Base-by-base conservation (phyloP, 345 rosid genomes). In the Arabis alpina region DNA sequence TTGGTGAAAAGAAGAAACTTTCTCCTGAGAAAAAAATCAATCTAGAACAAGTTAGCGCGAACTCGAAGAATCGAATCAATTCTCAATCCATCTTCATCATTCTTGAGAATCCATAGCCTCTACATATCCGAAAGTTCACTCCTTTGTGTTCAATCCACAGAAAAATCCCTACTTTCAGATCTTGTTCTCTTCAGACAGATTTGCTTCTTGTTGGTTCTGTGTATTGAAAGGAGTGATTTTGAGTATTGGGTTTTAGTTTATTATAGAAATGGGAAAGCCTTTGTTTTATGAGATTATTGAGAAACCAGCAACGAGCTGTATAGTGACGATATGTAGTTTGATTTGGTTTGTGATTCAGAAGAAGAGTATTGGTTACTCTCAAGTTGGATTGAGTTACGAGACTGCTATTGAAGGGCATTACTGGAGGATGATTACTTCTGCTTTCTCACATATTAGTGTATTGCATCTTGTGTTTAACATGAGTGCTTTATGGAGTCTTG, bases 401-500 rank as follows among this genome's bases (percentile, higher is more conserved):
- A 82, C 83, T 24, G 92, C 95, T 0, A 1, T 83, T 0, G 89
- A 91, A 74, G 99, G 99, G 41, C 95, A 94, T 39, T 81, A 86
- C 72, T 94, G 99, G 99, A 82, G 99, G 80, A 80, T 94, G 62
- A 88, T 94, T 10, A 89, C 99, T n/a, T 91, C 95, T 2, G 97
- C 99, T 0, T 88, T 94, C 65, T 94, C 99, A 1, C 99, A 91
- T 64, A 89, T 94, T 8, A 94, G 97, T 64, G 83, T 91, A 25
- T 49, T 94, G 77, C 99, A 94, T 82, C 97, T 94, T 42, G 95
- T 87, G 23, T 94, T 94, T 58, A 94, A 94, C 74, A 91, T 94
- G 99, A 91, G 96, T 65, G 99, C 99, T 23, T 80, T 94, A 4
- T 94, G 99, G 99, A 94, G 99, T 83, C 88, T 94, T 24, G 99